Evolutionary conservation across 306 rosid genomes (phyloP).

Genomic region (Casuarina glauca): DNA sequence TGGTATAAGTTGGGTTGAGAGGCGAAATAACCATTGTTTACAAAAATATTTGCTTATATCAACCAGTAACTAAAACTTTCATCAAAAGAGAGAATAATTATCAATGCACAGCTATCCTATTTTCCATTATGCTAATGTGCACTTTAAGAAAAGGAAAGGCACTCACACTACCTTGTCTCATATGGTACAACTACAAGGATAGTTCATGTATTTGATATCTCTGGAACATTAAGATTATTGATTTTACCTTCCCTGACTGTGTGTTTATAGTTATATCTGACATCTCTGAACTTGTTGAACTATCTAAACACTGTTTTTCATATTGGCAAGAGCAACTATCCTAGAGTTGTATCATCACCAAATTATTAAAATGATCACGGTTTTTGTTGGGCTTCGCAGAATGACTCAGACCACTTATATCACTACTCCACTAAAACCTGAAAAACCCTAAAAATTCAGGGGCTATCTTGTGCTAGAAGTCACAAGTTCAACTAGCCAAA

Average conservation of each 20-base stretch:
- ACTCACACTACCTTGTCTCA: background rate
- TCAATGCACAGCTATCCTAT: background rate
- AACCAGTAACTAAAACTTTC: background rate
- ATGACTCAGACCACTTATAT: background rate
- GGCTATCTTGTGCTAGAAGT: background rate
- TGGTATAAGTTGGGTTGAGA: background rate
- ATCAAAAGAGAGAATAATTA: background rate
- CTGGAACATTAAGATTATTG: background rate
- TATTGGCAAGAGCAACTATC: conserved; percentile 2
- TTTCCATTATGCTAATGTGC: background rate
- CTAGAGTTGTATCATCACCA: background rate
- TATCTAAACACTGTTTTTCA: background rate
- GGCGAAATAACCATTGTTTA: background rate
- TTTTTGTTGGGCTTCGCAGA: background rate
- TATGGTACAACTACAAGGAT: background rate
- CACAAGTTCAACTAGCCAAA: background rate
- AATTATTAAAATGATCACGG: background rate
- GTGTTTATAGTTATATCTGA: background rate
- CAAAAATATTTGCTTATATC: background rate
- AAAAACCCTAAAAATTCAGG: background rate
- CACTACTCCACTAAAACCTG: no score
- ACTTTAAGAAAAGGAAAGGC: background rate
- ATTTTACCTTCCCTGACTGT: background rate
- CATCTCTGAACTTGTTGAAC: background rate
- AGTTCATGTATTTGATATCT: background rate